phyloP scores from a whole-genome alignment of 106 monocot species.

The Agapanthus africanus region DNA sequence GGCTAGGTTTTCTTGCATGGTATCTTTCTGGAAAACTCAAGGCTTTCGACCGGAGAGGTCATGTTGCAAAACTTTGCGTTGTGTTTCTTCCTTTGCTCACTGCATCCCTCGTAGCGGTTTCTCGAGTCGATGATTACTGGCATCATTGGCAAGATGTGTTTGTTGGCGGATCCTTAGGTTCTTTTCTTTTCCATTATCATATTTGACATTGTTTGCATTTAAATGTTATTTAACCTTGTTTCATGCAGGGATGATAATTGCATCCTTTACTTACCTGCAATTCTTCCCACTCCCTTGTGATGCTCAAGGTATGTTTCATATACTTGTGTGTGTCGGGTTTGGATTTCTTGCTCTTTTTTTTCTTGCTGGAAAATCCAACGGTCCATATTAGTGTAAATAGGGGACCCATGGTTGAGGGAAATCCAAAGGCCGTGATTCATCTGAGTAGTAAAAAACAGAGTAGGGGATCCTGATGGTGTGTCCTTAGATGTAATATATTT shows the following conservation, averaged over 20 bases:
- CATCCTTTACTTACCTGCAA: slow-evolving; percentile 46
- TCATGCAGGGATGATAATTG: slow-evolving; percentile 34
- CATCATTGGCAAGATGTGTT: slow-evolving; percentile 82
- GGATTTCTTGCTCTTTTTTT: no score
- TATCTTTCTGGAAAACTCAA: slow-evolving; percentile 55
- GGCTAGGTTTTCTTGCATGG: slow-evolving; percentile 24
- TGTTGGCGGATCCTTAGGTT: slow-evolving; percentile 54
- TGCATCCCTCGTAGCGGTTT: slow-evolving; percentile 53
- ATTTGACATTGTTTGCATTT: neutral
- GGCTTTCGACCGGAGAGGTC: slow-evolving; percentile 54
- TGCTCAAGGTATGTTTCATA: no score
- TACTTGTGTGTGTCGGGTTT: no score
- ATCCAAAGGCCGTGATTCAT: no score
- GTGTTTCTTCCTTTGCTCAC: slow-evolving; percentile 46
- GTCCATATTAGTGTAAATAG: no score
- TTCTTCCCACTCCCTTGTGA: slow-evolving; percentile 41
- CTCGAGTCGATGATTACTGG: slow-evolving; percentile 77
- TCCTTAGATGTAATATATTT: no score
- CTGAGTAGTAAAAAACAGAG: no score
- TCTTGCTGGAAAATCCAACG: no score
- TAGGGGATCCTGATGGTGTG: no score
- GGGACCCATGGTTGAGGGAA: no score
- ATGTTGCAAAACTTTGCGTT: slow-evolving; percentile 57
- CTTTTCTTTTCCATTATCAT: neutral
- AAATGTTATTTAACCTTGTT: neutral